Base-by-base conservation (phyloP, 208 protist species). In the Acanthamoeba castellanii region DNA sequence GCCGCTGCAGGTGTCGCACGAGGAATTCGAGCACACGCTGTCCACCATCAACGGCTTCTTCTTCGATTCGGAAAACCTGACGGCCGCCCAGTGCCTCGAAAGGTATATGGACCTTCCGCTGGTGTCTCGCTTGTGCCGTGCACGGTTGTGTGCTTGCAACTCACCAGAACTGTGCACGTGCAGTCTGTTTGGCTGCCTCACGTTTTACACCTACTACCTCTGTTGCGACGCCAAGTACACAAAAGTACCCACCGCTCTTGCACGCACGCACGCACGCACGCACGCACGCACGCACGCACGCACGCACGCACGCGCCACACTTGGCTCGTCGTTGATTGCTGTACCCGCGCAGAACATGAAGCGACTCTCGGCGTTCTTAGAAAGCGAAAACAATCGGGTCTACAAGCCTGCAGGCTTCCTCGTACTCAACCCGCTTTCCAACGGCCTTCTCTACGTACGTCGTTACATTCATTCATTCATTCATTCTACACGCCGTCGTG, bases 391-490 rank as follows among this genome's bases (percentile, higher is more conserved):
- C 55, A 90, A 90, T n/a, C 47, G 57, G 20, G 47, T 90, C 50
- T 90, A 90, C 82, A 90, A 68, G 57, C 82, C 82, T n/a, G 57
- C 47, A 3, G 66, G 66, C 66, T 20, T 72, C 13, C 66, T 72
- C 66, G 20, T 72, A 27, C 66, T 72, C 55, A 90, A 90, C 57
- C 82, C 82, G 14, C 82, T 90, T 25, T 90, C 82, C 45, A 90
- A 90, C 34, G 82, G 82, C 52, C 55, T 90, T 16, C 82, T 90
- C 82, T 90, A 90, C 42, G 82, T 90, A 90, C 82, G 27, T 16
- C 45, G 22, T 68, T 59, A 9, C 9, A 16, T n/a, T n/a, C 66
- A 37, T n/a, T 34, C 30, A 34, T n/a, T 14, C 11, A 11, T 20
- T 57, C 52, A 18, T 57, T 32, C 70, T 22, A 13, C 27, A 1